Conservation (phyloP, 2,329 filamentous ascomycete species). For the Chalaropsis ovoidea region DNA sequence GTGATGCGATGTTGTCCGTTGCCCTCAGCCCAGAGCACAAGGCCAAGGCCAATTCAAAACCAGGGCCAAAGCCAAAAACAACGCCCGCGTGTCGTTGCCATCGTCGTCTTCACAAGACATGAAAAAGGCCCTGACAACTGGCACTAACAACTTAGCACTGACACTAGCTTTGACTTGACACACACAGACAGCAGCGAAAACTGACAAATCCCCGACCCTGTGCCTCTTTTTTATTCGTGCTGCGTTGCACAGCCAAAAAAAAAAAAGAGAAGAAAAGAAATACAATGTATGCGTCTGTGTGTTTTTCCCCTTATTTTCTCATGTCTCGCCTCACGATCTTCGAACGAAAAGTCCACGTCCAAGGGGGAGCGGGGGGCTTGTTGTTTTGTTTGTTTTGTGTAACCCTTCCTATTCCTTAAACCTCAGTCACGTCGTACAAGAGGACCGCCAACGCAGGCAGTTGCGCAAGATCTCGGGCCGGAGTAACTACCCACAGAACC, state of each 20-base stretch:
- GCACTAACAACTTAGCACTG: neutral
- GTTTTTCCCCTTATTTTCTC: neutral
- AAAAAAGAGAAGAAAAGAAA: too few species aligned
- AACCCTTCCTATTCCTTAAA: neutral
- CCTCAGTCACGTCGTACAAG: neutral
- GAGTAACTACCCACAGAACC: too few species aligned
- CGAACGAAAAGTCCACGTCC: neutral
- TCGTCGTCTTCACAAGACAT: neutral
- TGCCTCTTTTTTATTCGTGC: too few species aligned
- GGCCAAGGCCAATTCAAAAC: too few species aligned
- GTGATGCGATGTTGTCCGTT: too few species aligned
- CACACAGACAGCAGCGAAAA: neutral
- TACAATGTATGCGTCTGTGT: too few species aligned
- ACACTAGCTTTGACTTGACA: neutral
- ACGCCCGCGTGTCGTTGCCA: too few species aligned
- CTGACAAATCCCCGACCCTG: neutral
- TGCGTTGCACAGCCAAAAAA: too few species aligned
- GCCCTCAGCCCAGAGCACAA: too few species aligned
- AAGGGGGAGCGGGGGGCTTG: neutral
- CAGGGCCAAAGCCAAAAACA: too few species aligned
- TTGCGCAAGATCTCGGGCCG: too few species aligned
- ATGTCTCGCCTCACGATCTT: neutral
- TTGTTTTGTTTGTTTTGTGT: neutral
- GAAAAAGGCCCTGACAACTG: neutral
- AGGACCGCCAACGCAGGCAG: too few species aligned